These are phyloP conservation scores for Evansstolkia leycettana DNA, from an alignment of 495 filamentous ascomycete species.

Conservation along the genomic window DNA sequence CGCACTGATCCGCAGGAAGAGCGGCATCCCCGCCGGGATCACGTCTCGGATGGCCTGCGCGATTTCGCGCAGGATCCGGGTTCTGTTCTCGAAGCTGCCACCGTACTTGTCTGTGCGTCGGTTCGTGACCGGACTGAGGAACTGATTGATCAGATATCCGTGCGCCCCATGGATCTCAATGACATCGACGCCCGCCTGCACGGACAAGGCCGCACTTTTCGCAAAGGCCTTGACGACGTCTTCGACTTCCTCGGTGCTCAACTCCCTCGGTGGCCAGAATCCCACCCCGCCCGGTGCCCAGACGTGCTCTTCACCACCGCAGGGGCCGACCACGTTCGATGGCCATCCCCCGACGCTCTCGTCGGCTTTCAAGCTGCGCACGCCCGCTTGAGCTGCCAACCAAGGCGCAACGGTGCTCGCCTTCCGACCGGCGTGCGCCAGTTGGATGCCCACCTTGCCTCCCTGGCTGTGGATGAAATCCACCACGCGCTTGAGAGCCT, in stretches of 20 bases:
- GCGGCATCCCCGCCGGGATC: conserved; percentile 48
- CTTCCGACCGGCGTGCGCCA: conserved; percentile 66
- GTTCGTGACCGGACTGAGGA: conserved; percentile 49
- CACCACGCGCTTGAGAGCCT: conserved; percentile 45
- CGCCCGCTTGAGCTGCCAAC: conserved; percentile 23
- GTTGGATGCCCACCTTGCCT: conserved; percentile 58
- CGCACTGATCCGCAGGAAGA: conserved; percentile 57
- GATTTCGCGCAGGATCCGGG: conserved; percentile 42
- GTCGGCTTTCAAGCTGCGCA: conserved; percentile 29
- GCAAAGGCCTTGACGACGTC: conserved; percentile 48
- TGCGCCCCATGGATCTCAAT: conserved; percentile 50
- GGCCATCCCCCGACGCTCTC: conserved; percentile 56
- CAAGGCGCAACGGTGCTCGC: conserved; percentile 52
- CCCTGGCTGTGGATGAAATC: conserved; percentile 50
- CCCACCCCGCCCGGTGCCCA: conserved; percentile 24
- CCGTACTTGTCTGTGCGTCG: conserved; percentile 51
- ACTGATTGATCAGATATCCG: conserved; percentile 61
- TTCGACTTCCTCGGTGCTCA: conserved; percentile 45
- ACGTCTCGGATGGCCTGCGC: conserved; percentile 38
- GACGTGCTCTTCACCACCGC: conserved; percentile 34
- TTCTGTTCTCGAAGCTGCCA: conserved; percentile 44
- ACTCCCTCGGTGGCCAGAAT: conserved; percentile 24
- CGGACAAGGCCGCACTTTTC: conserved; percentile 44
- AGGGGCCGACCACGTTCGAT: conserved; percentile 49
- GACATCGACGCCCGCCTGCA: conserved; percentile 55